phyloP scores from a whole-genome alignment of 768 basidiomycete genomes.

The Crucibulum laeve region DNA sequence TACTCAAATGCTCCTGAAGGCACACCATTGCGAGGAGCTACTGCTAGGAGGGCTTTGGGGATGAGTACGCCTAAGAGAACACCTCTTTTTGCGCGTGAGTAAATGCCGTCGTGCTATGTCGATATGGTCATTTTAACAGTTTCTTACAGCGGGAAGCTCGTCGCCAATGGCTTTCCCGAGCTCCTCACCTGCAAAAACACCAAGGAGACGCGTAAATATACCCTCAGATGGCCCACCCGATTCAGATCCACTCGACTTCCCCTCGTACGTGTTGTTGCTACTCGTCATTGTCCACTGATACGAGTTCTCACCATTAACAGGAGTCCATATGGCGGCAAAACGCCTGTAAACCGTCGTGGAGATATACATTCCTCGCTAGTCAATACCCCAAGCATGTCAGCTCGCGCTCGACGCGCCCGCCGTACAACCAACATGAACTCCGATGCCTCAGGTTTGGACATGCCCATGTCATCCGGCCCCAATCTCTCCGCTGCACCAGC shows the following conservation, averaged over 20 bases:
- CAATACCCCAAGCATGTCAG: conserved; percentile 43
- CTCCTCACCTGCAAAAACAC: conserved; percentile 53
- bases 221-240: conserved; percentile 37
- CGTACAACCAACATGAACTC: conserved; percentile 44
- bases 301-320: conserved; percentile 20
- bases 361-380: conserved; percentile 86
- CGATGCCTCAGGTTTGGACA: conserved; percentile 52
- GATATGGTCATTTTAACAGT: conserved; percentile 3
- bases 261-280: conserved; percentile 42
- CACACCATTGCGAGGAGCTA: conserved; percentile 41
- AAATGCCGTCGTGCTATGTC: neutral
- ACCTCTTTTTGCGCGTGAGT: conserved; percentile 48
- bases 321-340: conserved; percentile 47
- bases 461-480: conserved; percentile 53
- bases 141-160: conserved; percentile 43
- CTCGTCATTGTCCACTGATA: neutral
- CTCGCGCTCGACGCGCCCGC: conserved; percentile 32
- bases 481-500: conserved; percentile 56
- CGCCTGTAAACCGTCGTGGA: conserved; percentile 75
- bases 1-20: conserved; percentile 33
- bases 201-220: conserved; percentile 28
- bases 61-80: conserved; percentile 53
- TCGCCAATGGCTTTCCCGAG: conserved; percentile 64
- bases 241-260: conserved; percentile 70
- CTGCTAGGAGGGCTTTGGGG: conserved; percentile 51